A percentile compares a stretch with the other conserved stretches of the same genome.
phyloP scores from a whole-genome alignment of 257 asterid genomes.

The Nemophila menziesii region DNA sequence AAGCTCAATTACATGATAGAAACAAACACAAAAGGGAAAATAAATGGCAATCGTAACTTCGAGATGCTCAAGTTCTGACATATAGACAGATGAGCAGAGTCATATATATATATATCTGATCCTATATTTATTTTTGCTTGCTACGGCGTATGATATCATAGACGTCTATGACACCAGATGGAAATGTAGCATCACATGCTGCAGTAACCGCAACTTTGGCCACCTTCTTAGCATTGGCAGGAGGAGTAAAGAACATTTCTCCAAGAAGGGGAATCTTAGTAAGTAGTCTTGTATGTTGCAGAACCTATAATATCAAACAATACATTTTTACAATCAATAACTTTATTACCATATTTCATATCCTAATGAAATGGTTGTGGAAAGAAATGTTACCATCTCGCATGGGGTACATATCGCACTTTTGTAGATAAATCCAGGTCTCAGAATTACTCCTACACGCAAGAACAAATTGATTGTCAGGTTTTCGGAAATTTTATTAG shows the following conservation, averaged over 20 bases:
- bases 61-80: no score
- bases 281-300: slow-evolving; percentile 57
- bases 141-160: slow-evolving; percentile 61
- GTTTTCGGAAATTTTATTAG: not conserved
- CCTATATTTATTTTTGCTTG: slow-evolving; percentile 39
- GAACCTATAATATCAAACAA: slow-evolving; percentile 37
- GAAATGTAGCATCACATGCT: slow-evolving; percentile 75
- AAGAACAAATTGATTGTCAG: slow-evolving; percentile 1
- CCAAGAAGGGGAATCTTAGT: slow-evolving; percentile 72
- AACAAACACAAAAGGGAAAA: no score
- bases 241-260: slow-evolving; percentile 58
- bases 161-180: slow-evolving; percentile 77
- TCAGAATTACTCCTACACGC: slow-evolving; percentile 66
- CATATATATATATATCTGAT: no score
- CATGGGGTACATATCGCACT: slow-evolving; percentile 82
- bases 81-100: no score
- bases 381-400: slow-evolving; percentile 47
- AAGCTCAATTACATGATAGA: no score
- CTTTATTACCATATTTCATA: not conserved
- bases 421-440: slow-evolving; percentile 93
- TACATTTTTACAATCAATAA: not conserved
- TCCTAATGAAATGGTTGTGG: not conserved
- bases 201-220: slow-evolving; percentile 88
- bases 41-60: no score
- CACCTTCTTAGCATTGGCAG: slow-evolving; percentile 64